Conservation (phyloP, 2,329 filamentous ascomycete genomes). For the Aspergillus arachidicola region DNA sequence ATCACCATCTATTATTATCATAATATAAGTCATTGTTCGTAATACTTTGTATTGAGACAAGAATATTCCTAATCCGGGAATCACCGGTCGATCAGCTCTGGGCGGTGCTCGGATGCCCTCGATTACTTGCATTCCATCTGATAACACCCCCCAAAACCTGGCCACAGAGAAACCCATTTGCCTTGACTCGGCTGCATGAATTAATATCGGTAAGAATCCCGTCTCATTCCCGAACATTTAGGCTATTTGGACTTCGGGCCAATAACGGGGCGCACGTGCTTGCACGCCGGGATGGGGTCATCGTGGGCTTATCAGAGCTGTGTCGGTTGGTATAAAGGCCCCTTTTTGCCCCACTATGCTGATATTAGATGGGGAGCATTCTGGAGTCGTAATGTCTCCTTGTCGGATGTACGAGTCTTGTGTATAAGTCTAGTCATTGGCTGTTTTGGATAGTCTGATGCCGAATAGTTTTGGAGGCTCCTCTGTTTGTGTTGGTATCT, state of each 20-base stretch:
- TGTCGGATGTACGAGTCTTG: not conserved
- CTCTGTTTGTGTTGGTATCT: not conserved
- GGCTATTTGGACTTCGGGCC: not conserved
- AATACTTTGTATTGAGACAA: too few relatives aligned
- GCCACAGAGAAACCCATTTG: not conserved
- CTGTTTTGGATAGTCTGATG: not conserved
- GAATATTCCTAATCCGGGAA: not conserved
- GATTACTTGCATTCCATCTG: conserved; percentile 1
- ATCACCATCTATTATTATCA: too few relatives aligned
- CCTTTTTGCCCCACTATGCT: not conserved
- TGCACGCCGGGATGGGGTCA: not conserved
- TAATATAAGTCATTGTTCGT: too few relatives aligned
- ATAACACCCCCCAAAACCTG: not conserved
- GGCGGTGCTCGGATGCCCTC: not conserved
- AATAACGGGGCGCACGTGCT: not conserved
- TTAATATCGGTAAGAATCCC: not conserved
- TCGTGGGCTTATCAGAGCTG: not conserved
- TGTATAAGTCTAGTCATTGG: not conserved
- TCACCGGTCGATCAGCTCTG: not conserved
- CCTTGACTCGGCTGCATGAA: not conserved
- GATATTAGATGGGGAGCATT: not conserved
- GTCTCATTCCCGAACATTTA: not conserved
- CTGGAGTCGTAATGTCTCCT: not conserved
- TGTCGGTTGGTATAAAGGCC: not conserved
- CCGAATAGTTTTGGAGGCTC: not conserved